Evolutionary conservation across 2,329 filamentous ascomycete genomes (phyloP).

Genomic region (Fusarium coicis): DNA sequence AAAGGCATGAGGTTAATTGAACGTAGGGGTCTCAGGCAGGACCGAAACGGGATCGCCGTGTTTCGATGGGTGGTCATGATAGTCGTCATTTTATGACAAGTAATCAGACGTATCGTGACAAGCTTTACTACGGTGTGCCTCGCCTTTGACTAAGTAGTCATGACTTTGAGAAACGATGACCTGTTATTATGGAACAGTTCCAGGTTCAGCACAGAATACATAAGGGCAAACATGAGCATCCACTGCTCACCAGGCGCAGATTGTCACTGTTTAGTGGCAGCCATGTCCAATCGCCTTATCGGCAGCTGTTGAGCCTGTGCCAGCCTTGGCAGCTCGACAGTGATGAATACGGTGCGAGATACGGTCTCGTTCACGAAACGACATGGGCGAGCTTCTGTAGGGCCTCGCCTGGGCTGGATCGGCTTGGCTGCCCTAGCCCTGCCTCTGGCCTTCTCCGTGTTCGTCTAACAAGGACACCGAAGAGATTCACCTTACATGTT

Average conservation of each 20-base stretch:
- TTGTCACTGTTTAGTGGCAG: slow-evolving; percentile 34
- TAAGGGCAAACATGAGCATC: slow-evolving; percentile 28
- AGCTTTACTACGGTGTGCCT: slow-evolving; percentile 9
- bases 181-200: slow-evolving; percentile 39
- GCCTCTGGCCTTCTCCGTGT: slow-evolving; percentile 26
- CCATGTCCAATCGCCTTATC: slow-evolving; percentile 45
- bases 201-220: slow-evolving; percentile 6
- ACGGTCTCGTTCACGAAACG: slow-evolving; percentile 25
- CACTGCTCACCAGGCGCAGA: slow-evolving; percentile 20
- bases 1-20: slow-evolving; percentile 38
- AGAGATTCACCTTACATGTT: slow-evolving; percentile 20
- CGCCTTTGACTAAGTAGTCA: slow-evolving; percentile 5
- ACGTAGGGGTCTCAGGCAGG: slow-evolving; percentile 23
- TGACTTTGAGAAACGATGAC: slow-evolving; percentile 29
- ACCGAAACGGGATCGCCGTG: slow-evolving; percentile 32
- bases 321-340: slow-evolving; percentile 34
- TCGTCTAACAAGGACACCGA: slow-evolving; percentile 20
- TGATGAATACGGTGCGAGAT: slow-evolving; percentile 23
- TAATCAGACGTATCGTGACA: slow-evolving; percentile 19
- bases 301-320: slow-evolving; percentile 41
- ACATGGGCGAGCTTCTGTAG: slow-evolving; percentile 28
- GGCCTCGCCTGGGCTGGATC: slow-evolving; percentile 40
- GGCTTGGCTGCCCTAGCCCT: slow-evolving; percentile 34
- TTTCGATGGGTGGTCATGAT: slow-evolving; percentile 31
- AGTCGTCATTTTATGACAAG: slow-evolving; percentile 23